Base-by-base conservation (phyloP, 208 protist species). In the Leishmania tarentolae region DNA sequence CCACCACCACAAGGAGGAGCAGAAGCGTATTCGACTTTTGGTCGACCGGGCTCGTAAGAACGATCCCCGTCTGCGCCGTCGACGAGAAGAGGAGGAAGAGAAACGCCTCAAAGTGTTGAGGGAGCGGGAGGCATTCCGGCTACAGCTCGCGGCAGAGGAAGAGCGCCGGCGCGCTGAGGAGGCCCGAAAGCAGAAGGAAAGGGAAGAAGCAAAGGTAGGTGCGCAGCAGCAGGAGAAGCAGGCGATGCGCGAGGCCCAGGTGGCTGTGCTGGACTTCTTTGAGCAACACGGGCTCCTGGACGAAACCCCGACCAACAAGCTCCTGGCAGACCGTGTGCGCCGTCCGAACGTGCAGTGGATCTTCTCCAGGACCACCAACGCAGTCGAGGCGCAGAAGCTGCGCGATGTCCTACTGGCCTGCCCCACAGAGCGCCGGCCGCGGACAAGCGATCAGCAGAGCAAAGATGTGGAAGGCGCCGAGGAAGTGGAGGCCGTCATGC, bases 31-130 rank as follows among this genome's bases (percentile, higher is more conserved):
- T 79, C 87, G 86, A 35, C 90, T 87, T 28, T 83, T 99, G 2
- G 94, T 99, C 5, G 96, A 99, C 47, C 83, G 95, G 28, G 96
- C 97, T 6, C 88, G 94, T 9, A 96, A 94, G 79, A 95, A 90
- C 79, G 98, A 99, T 85, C 98, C 98, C 1, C 93, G 98, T 68
- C 88, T 99, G 52, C 89, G 92, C 50, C 94, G 95, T 52, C 87
- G 95, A 59, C 83, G 90, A 15, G 86, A 97, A 76, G 92, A 86
- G 68, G 91, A 98, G 61, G 93, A 98, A 78, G 85, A 88, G 57
- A 83, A 86, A 68, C 89, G 93, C n/a, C 81, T 87, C 75, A 86
- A 88, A 52, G 93, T 94, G 44, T 71, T 84, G 46, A 84, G 91
- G 44, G 91, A 87, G 65, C 83, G 93, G 52, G 94, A 98, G 75